phyloP scores from a whole-genome alignment of 1,284 basidiomycete species.

The Ustilago curta region DNA sequence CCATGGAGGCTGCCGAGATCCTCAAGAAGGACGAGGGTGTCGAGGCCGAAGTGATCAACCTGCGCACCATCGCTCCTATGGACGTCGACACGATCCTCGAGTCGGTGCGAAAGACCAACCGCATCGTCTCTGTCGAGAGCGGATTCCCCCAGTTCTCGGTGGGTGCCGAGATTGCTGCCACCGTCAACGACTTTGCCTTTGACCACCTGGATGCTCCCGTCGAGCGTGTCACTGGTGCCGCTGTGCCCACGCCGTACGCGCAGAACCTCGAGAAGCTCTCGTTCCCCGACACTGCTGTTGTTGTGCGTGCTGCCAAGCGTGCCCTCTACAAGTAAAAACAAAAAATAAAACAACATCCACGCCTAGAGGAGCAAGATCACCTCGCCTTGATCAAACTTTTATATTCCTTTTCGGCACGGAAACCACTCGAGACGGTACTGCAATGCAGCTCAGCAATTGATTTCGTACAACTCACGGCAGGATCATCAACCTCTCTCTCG shows the following conservation, averaged over 20 bases:
- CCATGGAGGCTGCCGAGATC: conserved; percentile 79
- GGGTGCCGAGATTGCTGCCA: conserved; percentile 94
- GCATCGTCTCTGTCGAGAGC: conserved; percentile 93
- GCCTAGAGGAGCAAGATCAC: too few relatives aligned
- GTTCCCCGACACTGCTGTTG: conserved; percentile 64
- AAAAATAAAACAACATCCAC: too few relatives aligned
- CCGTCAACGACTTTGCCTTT: conserved; percentile 78
- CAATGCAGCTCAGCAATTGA: too few relatives aligned
- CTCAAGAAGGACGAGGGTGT: conserved; percentile 93
- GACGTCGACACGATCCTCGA: conserved; percentile 96
- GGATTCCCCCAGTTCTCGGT: conserved; percentile 99
- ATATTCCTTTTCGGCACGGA: background rate
- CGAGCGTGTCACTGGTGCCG: conserved; percentile 96
- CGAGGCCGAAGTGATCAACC: conserved; percentile 98
- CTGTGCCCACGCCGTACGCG: conserved; percentile 62
- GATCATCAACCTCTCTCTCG: background rate
- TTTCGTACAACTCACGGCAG: background rate
- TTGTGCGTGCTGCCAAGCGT: conserved; percentile 63
- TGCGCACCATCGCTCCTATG: conserved; percentile 91
- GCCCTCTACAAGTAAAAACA: conserved; percentile 65
- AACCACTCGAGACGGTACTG: background rate
- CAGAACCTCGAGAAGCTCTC: conserved; percentile 74
- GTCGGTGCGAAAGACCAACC: conserved; percentile 98
- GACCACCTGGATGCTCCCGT: conserved; percentile 83
- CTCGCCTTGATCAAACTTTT: too few relatives aligned